Base-by-base conservation (phyloP, 2,329 filamentous ascomycete genomes). In the Ascochyta fabae region DNA sequence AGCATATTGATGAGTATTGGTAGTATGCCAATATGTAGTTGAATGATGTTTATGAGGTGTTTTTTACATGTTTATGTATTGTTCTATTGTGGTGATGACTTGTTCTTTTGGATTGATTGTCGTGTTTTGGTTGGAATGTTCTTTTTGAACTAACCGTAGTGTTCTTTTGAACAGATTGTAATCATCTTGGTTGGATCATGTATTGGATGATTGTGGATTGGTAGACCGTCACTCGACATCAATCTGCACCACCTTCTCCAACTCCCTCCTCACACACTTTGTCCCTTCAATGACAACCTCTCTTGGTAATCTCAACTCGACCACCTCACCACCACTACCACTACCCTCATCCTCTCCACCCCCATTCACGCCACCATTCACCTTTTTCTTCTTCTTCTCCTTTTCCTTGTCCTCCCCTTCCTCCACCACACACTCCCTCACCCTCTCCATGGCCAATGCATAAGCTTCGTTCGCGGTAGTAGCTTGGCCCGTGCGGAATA, bases 401-500 rank as follows among this genome's bases (percentile, higher is more conserved):
- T 52, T 8, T 3, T 59, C 38, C 65, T 54, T 33, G 58, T 16
- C 6, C 9, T 27, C 26, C 2, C 6, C 29, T 9, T 15, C 29
- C 7, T 50, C 53, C 6, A 24, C 19, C 53, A 56, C 51, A 7
- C 42, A 56, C 24, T 33, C 47, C 49, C 64, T 48, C 48, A 73
- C 65, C 47, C 64, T 71, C 24, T 73, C 77, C 59, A 84, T 77
- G 13, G 87, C 80, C 27, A 80, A 78, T 16, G 77, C 78, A 69
- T 84, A 77, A 40, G 86, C 77, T 50, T 87, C 83, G 48, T 83
- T 80, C 61, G 83, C 84, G 29, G 79, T 84, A 51, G 80, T 80
- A 66, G 82, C 84, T 50, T 84, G 81, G 42, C 84, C 84, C 24
- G 79, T 82, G 62, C 84, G 82, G 50, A 87, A 80, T 36, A 87